Evolutionary conservation across 345 rosid species (phyloP).

Genomic region (Balakata baccata): DNA sequence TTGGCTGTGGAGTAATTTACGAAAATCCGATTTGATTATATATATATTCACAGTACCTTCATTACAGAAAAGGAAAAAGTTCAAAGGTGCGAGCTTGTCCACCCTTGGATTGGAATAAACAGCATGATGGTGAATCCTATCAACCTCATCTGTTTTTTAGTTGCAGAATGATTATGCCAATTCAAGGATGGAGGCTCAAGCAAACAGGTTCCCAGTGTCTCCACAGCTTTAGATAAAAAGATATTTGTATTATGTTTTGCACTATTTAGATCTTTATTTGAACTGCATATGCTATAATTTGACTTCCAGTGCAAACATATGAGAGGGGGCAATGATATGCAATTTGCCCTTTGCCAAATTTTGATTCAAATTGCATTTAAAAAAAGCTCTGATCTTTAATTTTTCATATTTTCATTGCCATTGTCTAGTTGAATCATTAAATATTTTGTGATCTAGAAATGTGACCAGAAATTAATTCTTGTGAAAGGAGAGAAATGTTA

Average conservation of each 20-base stretch:
- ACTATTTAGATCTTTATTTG: neutral
- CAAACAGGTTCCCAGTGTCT: neutral
- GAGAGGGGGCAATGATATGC: neutral
- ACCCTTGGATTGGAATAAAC: neutral
- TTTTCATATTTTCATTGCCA: neutral
- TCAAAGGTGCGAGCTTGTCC: neutral
- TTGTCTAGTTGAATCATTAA: too few species aligned
- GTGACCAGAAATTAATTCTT: too few species aligned
- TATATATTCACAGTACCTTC: neutral
- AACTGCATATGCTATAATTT: neutral
- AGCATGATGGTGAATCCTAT: neutral
- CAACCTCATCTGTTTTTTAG: too few species aligned
- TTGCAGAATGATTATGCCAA: neutral
- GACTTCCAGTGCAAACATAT: neutral
- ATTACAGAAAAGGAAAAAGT: neutral
- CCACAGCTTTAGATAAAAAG: neutral
- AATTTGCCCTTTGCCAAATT: neutral
- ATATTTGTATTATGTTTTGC: constrained; percentile 8
- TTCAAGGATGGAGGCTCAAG: neutral
- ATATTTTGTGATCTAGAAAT: too few species aligned
- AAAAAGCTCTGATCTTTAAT: too few species aligned
- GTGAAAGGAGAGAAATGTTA: too few species aligned
- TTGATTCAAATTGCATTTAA: too few species aligned
- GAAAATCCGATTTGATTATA: neutral
- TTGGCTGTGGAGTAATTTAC: neutral